Percentiles rank a stretch among this genome's conserved stretches.
phyloP scores from a whole-genome alignment of 2,329 filamentous ascomycete species.

The Elsinoe perseae region DNA sequence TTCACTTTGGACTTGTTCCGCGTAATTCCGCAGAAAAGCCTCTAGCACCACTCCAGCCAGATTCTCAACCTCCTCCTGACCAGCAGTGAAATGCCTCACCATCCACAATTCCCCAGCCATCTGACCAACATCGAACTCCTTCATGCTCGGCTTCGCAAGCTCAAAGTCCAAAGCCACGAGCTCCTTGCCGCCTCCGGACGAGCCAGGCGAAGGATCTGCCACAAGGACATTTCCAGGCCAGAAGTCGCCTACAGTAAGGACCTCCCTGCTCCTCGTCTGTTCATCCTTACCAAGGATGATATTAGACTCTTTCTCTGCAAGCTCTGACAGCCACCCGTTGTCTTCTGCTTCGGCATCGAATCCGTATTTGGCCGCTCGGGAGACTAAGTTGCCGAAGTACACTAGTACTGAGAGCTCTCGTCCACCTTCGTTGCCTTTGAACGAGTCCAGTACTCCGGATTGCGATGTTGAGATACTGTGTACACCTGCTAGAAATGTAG shows the following conservation, averaged over 20 bases:
- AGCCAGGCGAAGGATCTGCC: neutral
- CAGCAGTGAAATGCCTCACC: neutral
- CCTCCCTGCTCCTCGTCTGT: neutral
- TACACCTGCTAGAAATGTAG: neutral
- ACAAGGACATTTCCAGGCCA: neutral
- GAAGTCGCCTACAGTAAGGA: neutral
- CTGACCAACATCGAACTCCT: neutral
- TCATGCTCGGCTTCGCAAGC: neutral
- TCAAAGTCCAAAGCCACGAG: slow-evolving; percentile 6
- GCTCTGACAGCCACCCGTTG: neutral
- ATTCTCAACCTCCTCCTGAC: neutral
- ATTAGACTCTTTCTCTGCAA: neutral
- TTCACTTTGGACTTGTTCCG: neutral
- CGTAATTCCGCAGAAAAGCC: neutral
- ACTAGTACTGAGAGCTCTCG: neutral
- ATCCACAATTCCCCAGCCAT: slow-evolving; percentile 8
- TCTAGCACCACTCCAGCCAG: neutral
- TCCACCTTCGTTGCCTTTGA: neutral
- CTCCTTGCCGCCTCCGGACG: neutral
- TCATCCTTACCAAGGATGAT: neutral
- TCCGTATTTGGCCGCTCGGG: neutral
- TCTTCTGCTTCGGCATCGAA: neutral
- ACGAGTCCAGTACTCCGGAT: neutral
- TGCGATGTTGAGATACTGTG: neutral
- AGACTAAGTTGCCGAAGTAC: neutral